Evolutionary conservation across 805 yeast species (phyloP), one percentile per base, ranked within the genome.

Genomic region (Sungouiozyma ichnusensis): DNA sequence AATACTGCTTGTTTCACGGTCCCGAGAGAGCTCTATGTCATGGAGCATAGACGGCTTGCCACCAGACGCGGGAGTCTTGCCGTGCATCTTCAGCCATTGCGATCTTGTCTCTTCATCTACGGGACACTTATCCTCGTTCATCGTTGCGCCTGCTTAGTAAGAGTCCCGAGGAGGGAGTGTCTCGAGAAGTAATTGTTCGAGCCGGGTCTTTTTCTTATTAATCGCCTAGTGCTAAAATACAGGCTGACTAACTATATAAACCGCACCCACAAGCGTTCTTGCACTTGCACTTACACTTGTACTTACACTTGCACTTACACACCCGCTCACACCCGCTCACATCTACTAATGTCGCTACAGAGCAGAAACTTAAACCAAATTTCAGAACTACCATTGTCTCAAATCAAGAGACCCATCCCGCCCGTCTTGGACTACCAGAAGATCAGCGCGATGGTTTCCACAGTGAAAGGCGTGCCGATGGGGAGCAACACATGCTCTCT

Each of bases 381-480:
- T 9, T 71, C 74, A 11, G 76, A 72, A 41, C 67, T 85, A 8
- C 94, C 94, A 2, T 64, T 85, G 16, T 60, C 68, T 3, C 72
- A 77, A 46, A 86, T 86, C 48, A 69, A 75, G 39, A 68, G 95
- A 46, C 95, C 95, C 8, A 85, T 85, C 24, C 81, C 87, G 19
- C 95, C 95, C 0, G 94, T 83, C 1, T 65, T 86, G 20, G 94
- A 85, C 53, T 60, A 72, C 47, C 68, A 70, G 37, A 85, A 85
- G 60, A 85, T 85, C 35, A 81, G 77, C 38, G 73, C 90, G 4
- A 85, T 85, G 95, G 79, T 73, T 0, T 73, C 83, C 1, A 81
- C 87, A 0, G 61, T 81, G 40, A 67, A 72, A 5, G 88, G 88
- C 0, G 50, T 47, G 0, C 88, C 90, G 3, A 69, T 64, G 65